These are phyloP conservation scores for Clitoria ternatea DNA, from an alignment of 306 rosid species.

Conservation along the genomic window DNA sequence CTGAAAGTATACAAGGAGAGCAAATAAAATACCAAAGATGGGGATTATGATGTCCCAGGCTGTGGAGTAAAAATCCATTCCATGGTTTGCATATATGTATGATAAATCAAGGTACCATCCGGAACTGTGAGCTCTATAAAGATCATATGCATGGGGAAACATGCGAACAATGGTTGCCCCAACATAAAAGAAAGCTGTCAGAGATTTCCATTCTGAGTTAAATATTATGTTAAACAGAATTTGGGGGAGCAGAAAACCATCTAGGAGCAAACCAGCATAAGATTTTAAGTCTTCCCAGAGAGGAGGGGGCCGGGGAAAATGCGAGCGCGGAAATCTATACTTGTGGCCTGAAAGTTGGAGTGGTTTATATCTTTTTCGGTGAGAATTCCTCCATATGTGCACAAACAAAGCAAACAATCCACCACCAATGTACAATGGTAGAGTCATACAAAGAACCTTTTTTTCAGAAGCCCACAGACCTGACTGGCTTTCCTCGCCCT, in stretches of 20 bases:
- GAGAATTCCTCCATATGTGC: slow-evolving; percentile 42
- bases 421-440: slow-evolving; percentile 61
- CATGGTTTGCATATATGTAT: slow-evolving; percentile 70
- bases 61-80: slow-evolving; percentile 72
- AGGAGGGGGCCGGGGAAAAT: slow-evolving; percentile 32
- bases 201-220: slow-evolving; percentile 51
- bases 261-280: slow-evolving; percentile 62
- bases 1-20: slow-evolving; percentile 60
- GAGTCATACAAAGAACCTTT: slow-evolving; percentile 51
- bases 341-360: slow-evolving; percentile 40
- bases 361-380: slow-evolving; percentile 22
- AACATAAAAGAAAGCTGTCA: slow-evolving; percentile 46
- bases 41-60: slow-evolving; percentile 83
- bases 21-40: slow-evolving; percentile 49
- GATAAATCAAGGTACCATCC: slow-evolving; percentile 57
- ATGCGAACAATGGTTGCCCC: slow-evolving; percentile 74
- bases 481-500: slow-evolving; percentile 36
- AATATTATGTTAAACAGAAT: slow-evolving; percentile 49
- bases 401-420: slow-evolving; percentile 54
- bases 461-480: slow-evolving; percentile 61
- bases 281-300: slow-evolving; percentile 69
- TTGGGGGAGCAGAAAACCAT: slow-evolving; percentile 84
- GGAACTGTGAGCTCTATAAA: slow-evolving; percentile 61
- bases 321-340: slow-evolving; percentile 23
- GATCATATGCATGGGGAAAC: slow-evolving; percentile 89